Conservation (phyloP, 2,329 filamentous ascomycete species). For the Elsinoe necatrix region DNA sequence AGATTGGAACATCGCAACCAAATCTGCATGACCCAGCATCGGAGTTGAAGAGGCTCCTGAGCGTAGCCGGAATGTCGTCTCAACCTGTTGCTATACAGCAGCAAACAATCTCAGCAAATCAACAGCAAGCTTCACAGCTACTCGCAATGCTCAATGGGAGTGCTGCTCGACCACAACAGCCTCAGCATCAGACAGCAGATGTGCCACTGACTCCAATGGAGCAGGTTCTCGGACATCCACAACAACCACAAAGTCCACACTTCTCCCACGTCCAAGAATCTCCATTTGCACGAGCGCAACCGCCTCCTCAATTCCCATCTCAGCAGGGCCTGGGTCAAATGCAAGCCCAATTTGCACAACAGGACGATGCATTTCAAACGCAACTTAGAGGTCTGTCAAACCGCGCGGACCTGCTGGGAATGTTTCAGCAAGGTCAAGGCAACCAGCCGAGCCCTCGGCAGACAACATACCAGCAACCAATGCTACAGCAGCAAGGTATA, state of each 20-base stretch:
- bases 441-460: conserved; percentile 14
- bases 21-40: conserved; percentile 20
- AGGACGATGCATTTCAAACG: conserved; percentile 9
- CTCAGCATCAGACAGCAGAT: conserved; percentile 19
- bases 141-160: conserved; percentile 47
- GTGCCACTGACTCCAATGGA: conserved; percentile 42
- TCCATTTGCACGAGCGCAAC: conserved; percentile 40
- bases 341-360: conserved; percentile 13
- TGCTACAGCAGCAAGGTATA: conserved; percentile 19
- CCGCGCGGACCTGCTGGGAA: conserved; percentile 10
- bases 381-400: conserved; percentile 13
- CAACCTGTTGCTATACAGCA: conserved; percentile 32
- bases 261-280: conserved; percentile 38
- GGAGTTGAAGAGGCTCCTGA: conserved; percentile 45
- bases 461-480: conserved; percentile 17
- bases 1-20: conserved; percentile 1
- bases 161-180: conserved; percentile 25
- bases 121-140: conserved; percentile 41
- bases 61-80: conserved; percentile 27
- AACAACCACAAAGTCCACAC: conserved; percentile 51
- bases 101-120: conserved; percentile 30
- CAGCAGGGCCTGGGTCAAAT: conserved; percentile 28
- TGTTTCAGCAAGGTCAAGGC: conserved; percentile 19
- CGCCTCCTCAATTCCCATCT: conserved; percentile 43
- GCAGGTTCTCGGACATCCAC: conserved; percentile 42